Base-by-base conservation (phyloP, 2,329 filamentous ascomycete species). In the Colletotrichum acutatum region DNA sequence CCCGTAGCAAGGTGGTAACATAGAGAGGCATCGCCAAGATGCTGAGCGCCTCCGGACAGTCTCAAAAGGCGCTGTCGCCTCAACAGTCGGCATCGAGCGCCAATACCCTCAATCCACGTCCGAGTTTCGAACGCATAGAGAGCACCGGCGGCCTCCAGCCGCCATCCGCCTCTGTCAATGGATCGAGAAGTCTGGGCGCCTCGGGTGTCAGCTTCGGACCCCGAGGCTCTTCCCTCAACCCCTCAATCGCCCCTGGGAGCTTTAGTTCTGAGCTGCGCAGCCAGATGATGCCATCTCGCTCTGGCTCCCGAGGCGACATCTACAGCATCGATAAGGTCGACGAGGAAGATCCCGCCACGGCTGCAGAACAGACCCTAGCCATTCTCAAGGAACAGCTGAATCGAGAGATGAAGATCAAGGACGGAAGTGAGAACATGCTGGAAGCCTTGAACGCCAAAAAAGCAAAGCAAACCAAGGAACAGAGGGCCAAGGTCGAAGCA, bases 371-470 rank as follows among this genome's bases (percentile, higher is more conserved):
- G 82, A 89, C 91, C 53, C 91, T 98, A 78, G 89, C 91, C 26
- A 87, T 90, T 64, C 88, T 98, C 75, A 92, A 93, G 78, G 95
- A 98, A 78, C 90, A 93, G 79, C 92, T 99, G 75, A 96, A 95
- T 77, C 96, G 97, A 79, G 97, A 99, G 84, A 92, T 95, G 85
- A 98, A 98, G 87, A 98, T 99, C 81, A 98, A 97, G 83, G 94
- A 96, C 78, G 97, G 97, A 24, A 98, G 96, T 71, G 97, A 99
- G 86, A 99, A 99, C 81, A 92, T 99, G 90, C 87, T 99, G 52
- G 97, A 99, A 85, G 97, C 97, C 14, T 85, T 99, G 76, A 95
- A 98, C 81, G 90, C 92, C 57, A 99, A 99, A 84, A 98, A 97
- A 82, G 93, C 94, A 58, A 99, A 98, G 84, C 96, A 98, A 82